Conservation (phyloP, 2,329 filamentous ascomycete genomes). For the Curvularia verruculosa region DNA sequence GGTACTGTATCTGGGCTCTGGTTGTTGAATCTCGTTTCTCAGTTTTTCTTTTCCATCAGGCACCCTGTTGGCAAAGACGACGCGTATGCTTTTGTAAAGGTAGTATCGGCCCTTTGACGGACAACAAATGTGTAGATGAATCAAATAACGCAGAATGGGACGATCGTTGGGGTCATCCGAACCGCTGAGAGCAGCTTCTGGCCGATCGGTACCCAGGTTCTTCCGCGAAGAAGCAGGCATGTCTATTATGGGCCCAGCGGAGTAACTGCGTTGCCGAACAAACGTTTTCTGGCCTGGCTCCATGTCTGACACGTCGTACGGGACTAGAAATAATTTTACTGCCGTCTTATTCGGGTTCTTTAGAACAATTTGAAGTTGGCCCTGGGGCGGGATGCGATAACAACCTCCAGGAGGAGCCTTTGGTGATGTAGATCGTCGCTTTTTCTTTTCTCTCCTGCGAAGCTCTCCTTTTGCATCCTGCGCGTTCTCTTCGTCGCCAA, state of each 20-base stretch:
- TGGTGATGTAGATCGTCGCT: conserved; percentile 61
- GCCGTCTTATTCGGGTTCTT: conserved; percentile 99
- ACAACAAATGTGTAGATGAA: conserved; percentile 92
- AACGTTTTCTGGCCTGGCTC: conserved; percentile 94
- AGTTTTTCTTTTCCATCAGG: conserved; percentile 94
- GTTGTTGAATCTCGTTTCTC: conserved; percentile 85
- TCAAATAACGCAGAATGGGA: conserved; percentile 83
- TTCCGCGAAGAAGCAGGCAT: conserved; percentile 59
- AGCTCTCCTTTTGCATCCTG: conserved; percentile 40
- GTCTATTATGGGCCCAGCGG: conserved; percentile 82
- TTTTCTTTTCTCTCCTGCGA: conserved; percentile 62
- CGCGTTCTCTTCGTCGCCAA: conserved; percentile 23
- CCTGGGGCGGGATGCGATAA: conserved; percentile 92
- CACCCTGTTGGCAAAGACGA: conserved; percentile 95
- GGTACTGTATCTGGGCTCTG: conserved; percentile 82
- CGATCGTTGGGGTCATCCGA: conserved; percentile 62
- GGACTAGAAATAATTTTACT: conserved; percentile 92
- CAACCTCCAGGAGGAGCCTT: conserved; percentile 82
- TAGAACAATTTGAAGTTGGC: conserved; percentile 94
- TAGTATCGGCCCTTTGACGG: conserved; percentile 83
- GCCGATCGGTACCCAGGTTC: conserved; percentile 59
- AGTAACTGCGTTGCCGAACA: conserved; percentile 91
- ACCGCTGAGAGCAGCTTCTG: conserved; percentile 59
- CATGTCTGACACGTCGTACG: conserved; percentile 92
- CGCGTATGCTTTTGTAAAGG: conserved; percentile 87